These are phyloP conservation scores for Nelumbo lutea DNA, from an alignment of 164 flowering plant species.

Conservation along the genomic window DNA sequence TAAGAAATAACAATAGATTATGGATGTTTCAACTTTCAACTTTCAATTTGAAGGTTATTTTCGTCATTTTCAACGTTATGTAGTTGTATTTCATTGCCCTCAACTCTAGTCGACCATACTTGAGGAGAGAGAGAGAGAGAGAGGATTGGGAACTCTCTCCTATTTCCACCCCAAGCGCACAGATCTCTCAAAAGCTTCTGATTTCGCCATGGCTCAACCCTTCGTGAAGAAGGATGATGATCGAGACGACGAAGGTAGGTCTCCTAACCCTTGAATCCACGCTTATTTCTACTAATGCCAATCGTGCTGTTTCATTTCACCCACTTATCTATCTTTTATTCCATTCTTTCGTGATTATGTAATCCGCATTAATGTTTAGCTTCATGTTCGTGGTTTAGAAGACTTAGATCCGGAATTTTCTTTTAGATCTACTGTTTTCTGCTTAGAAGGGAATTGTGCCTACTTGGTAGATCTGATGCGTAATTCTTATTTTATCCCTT, in stretches of 20 bases:
- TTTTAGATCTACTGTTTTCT: conserved; percentile 9
- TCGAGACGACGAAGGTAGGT: conserved; percentile 76
- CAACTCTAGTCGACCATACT: no score
- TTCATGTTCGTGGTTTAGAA: background rate
- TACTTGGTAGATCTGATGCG: background rate
- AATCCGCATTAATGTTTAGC: background rate
- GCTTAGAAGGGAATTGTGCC: background rate
- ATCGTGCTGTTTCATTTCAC: background rate
- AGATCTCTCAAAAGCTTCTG: conserved; percentile 13
- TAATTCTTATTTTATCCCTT: background rate
- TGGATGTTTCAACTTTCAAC: no score
- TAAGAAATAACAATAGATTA: no score
- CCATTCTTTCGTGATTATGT: background rate
- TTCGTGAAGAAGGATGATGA: conserved; percentile 83
- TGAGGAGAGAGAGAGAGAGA: background rate
- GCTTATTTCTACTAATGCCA: background rate
- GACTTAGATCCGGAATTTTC: conserved; percentile 3
- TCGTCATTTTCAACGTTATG: no score
- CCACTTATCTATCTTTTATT: background rate
- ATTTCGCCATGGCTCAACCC: conserved; percentile 65
- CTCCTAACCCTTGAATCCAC: background rate
- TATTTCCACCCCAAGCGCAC: background rate
- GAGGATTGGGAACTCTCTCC: background rate
- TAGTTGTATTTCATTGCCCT: no score
- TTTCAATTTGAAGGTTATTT: no score